phyloP scores from a whole-genome alignment of 2,329 filamentous ascomycete genomes.

The Scorias spongiosa region DNA sequence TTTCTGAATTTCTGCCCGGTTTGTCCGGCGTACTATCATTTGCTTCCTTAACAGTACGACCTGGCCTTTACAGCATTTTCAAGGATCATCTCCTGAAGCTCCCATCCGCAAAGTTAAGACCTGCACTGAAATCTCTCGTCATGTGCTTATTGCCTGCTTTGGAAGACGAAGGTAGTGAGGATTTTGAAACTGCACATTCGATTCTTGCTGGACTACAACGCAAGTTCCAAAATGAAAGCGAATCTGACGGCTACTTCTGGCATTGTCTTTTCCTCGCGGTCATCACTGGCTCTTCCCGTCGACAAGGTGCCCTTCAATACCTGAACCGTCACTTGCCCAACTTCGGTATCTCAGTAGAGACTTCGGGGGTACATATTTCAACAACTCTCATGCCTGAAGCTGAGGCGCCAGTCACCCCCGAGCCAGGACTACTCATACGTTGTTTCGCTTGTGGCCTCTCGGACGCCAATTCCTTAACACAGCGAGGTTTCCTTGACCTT shows the following conservation, averaged over 20 bases:
- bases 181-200: conserved; percentile 76
- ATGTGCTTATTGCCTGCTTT: conserved; percentile 79
- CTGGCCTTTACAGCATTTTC: conserved; percentile 68
- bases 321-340: conserved; percentile 64
- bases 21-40: conserved; percentile 82
- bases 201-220: conserved; percentile 65
- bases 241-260: conserved; percentile 69
- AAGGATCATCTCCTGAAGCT: conserved; percentile 66
- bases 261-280: conserved; percentile 91
- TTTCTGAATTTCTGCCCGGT: conserved; percentile 79
- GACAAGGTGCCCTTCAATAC: conserved; percentile 78
- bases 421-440: conserved; percentile 77
- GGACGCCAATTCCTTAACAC: conserved; percentile 80
- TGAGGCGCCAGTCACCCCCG: conserved; percentile 51
- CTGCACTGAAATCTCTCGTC: conserved; percentile 80
- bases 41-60: conserved; percentile 79
- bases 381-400: conserved; percentile 6
- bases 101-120: conserved; percentile 56
- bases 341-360: conserved; percentile 30
- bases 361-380: conserved; percentile 1
- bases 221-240: conserved; percentile 44
- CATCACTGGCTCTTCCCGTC: conserved; percentile 73
- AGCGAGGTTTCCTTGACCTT: conserved; percentile 84
- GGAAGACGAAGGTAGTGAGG: conserved; percentile 92
- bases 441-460: conserved; percentile 81